Conservation (phyloP, 805 yeast genomes). For the Wickerhamomyces subpelliculosus region DNA sequence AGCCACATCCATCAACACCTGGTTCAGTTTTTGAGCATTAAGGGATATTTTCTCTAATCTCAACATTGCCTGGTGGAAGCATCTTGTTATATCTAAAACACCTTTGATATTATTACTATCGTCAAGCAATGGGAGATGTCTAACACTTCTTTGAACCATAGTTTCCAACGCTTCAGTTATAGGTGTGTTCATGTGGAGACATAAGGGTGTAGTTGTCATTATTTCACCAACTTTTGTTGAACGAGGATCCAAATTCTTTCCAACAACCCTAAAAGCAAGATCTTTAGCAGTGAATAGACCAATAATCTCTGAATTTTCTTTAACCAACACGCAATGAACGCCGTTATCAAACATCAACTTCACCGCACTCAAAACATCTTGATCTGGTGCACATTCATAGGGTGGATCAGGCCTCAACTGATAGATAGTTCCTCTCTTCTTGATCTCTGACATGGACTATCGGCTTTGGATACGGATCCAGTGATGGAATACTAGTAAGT, state of each 20-base stretch:
- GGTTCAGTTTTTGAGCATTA: slow-evolving; percentile 28
- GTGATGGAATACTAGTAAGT: too few species aligned
- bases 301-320: slow-evolving; percentile 21
- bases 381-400: slow-evolving; percentile 27
- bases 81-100: slow-evolving; percentile 37
- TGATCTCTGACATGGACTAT: not conserved
- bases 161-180: slow-evolving; percentile 34
- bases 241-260: slow-evolving; percentile 22
- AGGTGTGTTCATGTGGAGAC: slow-evolving; percentile 29
- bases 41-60: slow-evolving; percentile 33
- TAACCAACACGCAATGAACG: slow-evolving; percentile 35
- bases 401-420: slow-evolving; percentile 29
- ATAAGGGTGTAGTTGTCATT: slow-evolving; percentile 33
- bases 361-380: slow-evolving; percentile 27
- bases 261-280: slow-evolving; percentile 36
- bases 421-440: slow-evolving; percentile 9
- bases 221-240: slow-evolving; percentile 26
- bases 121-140: slow-evolving; percentile 37
- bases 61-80: slow-evolving; percentile 40
- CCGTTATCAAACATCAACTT: slow-evolving; percentile 30
- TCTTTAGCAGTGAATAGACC: slow-evolving; percentile 41
- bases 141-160: slow-evolving; percentile 34
- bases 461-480: too few species aligned
- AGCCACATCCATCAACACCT: slow-evolving; percentile 23
- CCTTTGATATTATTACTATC: slow-evolving; percentile 32